phyloP scores from a whole-genome alignment of 768 basidiomycete species.

The Boletus pseudo-olivaceus region DNA sequence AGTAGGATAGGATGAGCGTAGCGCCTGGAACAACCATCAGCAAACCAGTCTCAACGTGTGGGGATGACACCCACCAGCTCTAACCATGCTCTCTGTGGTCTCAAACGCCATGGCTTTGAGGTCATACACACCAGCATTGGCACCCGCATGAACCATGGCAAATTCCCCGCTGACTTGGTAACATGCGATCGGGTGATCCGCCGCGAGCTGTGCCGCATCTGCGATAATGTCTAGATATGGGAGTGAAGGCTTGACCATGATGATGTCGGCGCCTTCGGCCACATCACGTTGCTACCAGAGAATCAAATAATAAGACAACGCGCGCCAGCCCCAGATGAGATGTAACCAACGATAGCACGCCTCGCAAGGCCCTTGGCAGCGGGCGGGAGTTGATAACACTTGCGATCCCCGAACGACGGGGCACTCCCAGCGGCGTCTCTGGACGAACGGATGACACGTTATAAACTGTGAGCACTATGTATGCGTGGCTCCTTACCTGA shows the following conservation, averaged over 20 bases:
- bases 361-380: slow-evolving; percentile 84
- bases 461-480: background rate
- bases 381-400: slow-evolving; percentile 97
- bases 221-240: slow-evolving; percentile 97
- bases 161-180: slow-evolving; percentile 98
- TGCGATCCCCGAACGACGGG: slow-evolving; percentile 91
- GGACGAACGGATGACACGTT: background rate
- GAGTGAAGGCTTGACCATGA: slow-evolving; percentile 97
- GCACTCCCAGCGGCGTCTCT: slow-evolving; percentile 98
- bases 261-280: slow-evolving; percentile 91
- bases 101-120: slow-evolving; percentile 94
- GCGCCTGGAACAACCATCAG: slow-evolving; percentile 56
- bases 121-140: slow-evolving; percentile 89
- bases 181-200: slow-evolving; percentile 89
- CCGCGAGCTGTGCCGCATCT: slow-evolving; percentile 77
- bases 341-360: slow-evolving; percentile 79
- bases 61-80: slow-evolving; percentile 64
- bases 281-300: slow-evolving; percentile 81
- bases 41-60: background rate
- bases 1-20: slow-evolving; percentile 89
- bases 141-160: slow-evolving; percentile 95
- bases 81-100: slow-evolving; percentile 83
- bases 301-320: background rate
- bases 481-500: slow-evolving; percentile 55
- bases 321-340: background rate